Conservation (phyloP, 169 alveolate species). For the Plasmodium gonderi region DNA sequence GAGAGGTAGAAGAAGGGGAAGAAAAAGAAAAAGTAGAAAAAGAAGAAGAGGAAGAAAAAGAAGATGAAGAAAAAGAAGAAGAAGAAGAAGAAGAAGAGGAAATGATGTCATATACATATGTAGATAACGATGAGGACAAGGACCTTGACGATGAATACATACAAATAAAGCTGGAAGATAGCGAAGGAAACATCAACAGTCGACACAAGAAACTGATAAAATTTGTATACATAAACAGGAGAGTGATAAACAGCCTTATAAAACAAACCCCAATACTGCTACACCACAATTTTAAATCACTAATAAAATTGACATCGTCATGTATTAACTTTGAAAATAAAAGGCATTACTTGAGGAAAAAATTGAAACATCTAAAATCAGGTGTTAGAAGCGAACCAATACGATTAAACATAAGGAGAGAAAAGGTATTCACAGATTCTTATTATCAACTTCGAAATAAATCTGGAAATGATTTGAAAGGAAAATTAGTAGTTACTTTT, state of each 20-base stretch:
- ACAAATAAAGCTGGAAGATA: conserved; percentile 63
- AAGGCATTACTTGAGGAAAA: conserved; percentile 94
- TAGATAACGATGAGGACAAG: neutral
- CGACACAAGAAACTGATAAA: conserved; percentile 77
- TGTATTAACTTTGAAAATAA: conserved; percentile 97
- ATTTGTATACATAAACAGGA: conserved; percentile 78
- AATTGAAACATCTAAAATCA: conserved; percentile 86
- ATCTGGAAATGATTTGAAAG: conserved; percentile 95
- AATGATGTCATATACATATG: neutral
- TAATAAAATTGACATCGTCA: conserved; percentile 91
- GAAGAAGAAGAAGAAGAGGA: conserved; percentile 36
- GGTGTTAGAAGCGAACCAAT: conserved; percentile 83
- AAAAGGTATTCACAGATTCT: conserved; percentile 95
- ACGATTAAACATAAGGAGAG: conserved; percentile 93
- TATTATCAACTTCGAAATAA: conserved; percentile 91
- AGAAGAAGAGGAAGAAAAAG: neutral
- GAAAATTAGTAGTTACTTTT: conserved; percentile 94
- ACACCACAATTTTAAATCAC: conserved; percentile 85
- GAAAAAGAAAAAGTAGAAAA: neutral
- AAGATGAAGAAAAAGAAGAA: conserved; percentile 22
- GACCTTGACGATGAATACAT: conserved; percentile 41
- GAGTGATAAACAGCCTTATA: conserved; percentile 84
- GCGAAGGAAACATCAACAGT: conserved; percentile 28
- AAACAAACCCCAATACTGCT: conserved; percentile 88
- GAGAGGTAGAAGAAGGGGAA: neutral